Base-by-base conservation (phyloP, 805 yeast genomes). In the Geotrichum ghanense region DNA sequence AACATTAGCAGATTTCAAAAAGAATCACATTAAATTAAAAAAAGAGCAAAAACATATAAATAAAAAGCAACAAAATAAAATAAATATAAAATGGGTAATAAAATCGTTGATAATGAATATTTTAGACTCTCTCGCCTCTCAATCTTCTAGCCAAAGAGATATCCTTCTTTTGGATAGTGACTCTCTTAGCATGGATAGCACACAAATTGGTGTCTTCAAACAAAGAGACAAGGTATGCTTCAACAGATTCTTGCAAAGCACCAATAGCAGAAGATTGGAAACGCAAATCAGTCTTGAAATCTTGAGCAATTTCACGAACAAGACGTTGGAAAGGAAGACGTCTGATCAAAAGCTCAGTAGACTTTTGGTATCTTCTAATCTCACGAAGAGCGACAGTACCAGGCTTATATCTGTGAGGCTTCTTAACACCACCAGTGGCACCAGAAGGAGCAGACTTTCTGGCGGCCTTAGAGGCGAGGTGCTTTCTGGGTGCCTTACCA, bases 141-240 rank as follows among this genome's bases (percentile, higher is more conserved):
- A 83, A 81, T 76, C 94, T 85, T 74, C 92, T 83, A 57, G 94
- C 94, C 61, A 83, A 80, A 69, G 81, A 88, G 67, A 83, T 83
- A 68, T 83, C 94, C 78, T 83, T 83, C 83, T 83, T 83, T 74
- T 83, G 90, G 67, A 83, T 84, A 59, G 94, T 83, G 62, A 83
- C 94, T 77, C 94, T 83, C 83, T 84, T 84, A 65, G 92, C 94
- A 74, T 83, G 94, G 62, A 84, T 81, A 61, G 94, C 94, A 74
- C 92, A 84, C 72, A 83, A 76, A 78, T 83, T 83, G 59, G 94
- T 84, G 73, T 83, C 94, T 73, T 83, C 94, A 61, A 83, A 83
- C 61, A 83, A 75, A 46, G 88, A 81, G 54, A 83, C 90, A 60
- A 83, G 76, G 77, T 83, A 84, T 53, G 92, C 90, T 76, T 83